phyloP scores from a whole-genome alignment of 441 rosid genomes.

The Pelargonium australe region DNA sequence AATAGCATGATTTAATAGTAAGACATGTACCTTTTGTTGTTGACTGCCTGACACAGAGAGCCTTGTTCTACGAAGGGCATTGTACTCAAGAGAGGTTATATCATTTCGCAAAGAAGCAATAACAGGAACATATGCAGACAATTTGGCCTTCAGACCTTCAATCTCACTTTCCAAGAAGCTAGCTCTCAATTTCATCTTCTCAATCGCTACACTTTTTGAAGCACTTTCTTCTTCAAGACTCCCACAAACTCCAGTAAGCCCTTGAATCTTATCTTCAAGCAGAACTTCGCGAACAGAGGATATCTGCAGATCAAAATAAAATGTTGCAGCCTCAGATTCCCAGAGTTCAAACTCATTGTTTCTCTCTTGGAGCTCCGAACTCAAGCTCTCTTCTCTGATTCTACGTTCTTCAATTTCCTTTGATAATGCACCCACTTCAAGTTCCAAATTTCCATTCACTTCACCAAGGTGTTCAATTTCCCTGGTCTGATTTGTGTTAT shows the following conservation, averaged over 20 bases:
- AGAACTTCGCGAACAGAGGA: constrained; percentile 52
- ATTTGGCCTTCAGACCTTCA: constrained; percentile 40
- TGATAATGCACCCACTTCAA: constrained; percentile 36
- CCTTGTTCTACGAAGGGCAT: constrained; percentile 30
- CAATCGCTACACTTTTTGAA: constrained; percentile 30
- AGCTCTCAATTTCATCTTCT: constrained; percentile 45
- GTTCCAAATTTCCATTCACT: constrained; percentile 48
- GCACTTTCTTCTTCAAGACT: constrained; percentile 40
- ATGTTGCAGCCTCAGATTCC: constrained; percentile 65
- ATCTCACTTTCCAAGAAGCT: constrained; percentile 47
- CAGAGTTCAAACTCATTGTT: constrained; percentile 53
- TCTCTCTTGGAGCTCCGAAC: constrained; percentile 55
- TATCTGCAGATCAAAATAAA: constrained; percentile 59
- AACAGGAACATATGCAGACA: constrained; percentile 49
- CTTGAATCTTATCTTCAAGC: constrained; percentile 54
- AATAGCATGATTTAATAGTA: not conserved
- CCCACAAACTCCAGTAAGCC: constrained; percentile 45
- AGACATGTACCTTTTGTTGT: constrained; percentile 1
- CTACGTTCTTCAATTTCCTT: constrained; percentile 50
- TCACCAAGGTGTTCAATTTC: constrained; percentile 47
- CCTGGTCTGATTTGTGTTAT: constrained; percentile 35
- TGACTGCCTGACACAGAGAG: not conserved
- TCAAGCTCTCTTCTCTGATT: constrained; percentile 43
- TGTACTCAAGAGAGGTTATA: constrained; percentile 40
- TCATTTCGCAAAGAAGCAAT: constrained; percentile 39